phyloP scores from a whole-genome alignment of 176 grass and related monocot genomes.

The Oryza brachyantha region DNA sequence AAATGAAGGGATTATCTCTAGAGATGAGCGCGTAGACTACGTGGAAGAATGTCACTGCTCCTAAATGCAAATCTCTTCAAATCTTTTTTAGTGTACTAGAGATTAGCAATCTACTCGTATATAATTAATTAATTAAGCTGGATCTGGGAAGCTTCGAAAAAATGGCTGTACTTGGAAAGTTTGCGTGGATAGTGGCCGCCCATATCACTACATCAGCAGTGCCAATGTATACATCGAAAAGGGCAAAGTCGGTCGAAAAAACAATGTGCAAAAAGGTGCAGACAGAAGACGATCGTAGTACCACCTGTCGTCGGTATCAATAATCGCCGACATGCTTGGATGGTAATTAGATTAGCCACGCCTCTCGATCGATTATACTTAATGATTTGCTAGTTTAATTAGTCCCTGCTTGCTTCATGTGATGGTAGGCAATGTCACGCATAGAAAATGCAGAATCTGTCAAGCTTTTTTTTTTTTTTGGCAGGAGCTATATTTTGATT shows the following conservation, averaged over 20 bases:
- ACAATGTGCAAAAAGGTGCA: not conserved
- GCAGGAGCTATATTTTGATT: too few relatives aligned
- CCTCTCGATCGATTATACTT: not conserved
- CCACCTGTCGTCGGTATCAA: not conserved
- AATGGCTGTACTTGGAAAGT: not conserved
- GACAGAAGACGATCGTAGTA: not conserved
- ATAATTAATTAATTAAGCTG: not conserved
- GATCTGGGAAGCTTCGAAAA: constrained; percentile 30
- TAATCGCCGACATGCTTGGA: constrained; percentile 16
- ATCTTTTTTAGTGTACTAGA: not conserved
- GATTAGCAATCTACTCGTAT: not conserved
- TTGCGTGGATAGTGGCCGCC: not conserved
- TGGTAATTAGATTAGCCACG: not conserved
- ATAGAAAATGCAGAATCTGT: not conserved
- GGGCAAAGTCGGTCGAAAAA: constrained; percentile 23
- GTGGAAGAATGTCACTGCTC: not conserved
- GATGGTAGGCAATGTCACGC: not conserved
- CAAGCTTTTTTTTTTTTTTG: not conserved
- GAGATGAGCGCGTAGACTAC: not conserved
- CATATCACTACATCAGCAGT: constrained; percentile 1
- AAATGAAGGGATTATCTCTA: too few relatives aligned
- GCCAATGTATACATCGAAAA: not conserved
- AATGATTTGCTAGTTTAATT: not conserved
- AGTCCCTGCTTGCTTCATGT: not conserved
- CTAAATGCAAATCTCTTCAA: not conserved